Evolutionary conservation across 2,329 filamentous ascomycete genomes (phyloP), one percentile per base, ranked within the genome.

Genomic region (Phoma sp.): DNA sequence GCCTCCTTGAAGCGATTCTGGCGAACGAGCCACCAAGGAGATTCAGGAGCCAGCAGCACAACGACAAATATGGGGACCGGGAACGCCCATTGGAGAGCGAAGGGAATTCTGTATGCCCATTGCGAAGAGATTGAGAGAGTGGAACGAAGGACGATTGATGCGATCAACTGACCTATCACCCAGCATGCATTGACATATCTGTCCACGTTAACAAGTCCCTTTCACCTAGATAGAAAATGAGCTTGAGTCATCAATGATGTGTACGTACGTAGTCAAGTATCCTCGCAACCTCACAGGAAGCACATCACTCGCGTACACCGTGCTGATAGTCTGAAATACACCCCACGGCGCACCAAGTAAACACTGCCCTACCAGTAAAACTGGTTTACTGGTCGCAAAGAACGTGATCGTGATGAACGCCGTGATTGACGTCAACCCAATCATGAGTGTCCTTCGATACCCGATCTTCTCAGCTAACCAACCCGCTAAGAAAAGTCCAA

Each of bases 1-100:
- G 88, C 88, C 11, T 88, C 84, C 6, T 84, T 81, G 29, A 83
- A 74, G 28, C 79, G 80, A 25, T 83, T 84, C 57, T 81, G 82
- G 32, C 87, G 84, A 26, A 91, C 84, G n/a, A 90, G 80, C 87
- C 87, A 90, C 86, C 86, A 89, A 0, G 87, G 87, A 9, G 83
- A 86, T 69, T 89, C 86, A 9, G 87, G 88, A 1, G 87, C 87
- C 55, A 88, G 85, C 60, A 76, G 82, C 59, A 89, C 84, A 50
- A 82, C 85, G 40, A 88, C 68, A 39, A 84, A 79, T 5, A 90
- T 79, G 2, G 86, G 86, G 5, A 87, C 62, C 0, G 87, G 87
- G 12, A 58, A 63, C 1, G 53, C 38, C 59, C 60, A 63, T n/a
- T 91, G 88, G 18, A 90, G 75, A 0, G 82, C 86, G 60, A 88